Evolutionary conservation across 176 grass and related monocot genomes (phyloP).

Genomic region (Triticum urartu): DNA sequence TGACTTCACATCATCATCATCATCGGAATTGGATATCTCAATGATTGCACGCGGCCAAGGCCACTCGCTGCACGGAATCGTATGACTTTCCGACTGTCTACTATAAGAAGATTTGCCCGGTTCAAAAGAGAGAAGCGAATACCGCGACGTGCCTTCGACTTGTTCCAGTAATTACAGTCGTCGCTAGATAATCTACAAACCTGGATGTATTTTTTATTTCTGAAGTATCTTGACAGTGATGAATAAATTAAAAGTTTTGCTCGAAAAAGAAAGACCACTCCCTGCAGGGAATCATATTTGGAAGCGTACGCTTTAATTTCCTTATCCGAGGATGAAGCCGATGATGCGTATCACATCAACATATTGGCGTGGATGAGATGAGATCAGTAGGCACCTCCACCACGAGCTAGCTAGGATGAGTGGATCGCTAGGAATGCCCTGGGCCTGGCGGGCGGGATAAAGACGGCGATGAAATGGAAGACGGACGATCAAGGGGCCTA

Average conservation of each 20-base stretch:
- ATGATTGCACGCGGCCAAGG: constrained; percentile 11
- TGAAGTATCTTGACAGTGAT: too few species aligned
- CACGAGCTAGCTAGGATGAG: too few species aligned
- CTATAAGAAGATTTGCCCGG: too few species aligned
- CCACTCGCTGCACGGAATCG: too few species aligned
- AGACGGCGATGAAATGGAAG: constrained; percentile 7
- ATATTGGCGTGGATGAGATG: not conserved
- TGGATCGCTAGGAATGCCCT: not conserved
- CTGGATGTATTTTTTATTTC: too few species aligned
- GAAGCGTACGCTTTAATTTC: not conserved
- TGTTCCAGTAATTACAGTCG: too few species aligned
- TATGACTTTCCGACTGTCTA: too few species aligned
- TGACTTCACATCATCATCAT: constrained; percentile 1
- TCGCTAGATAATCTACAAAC: too few species aligned
- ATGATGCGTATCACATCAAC: not conserved
- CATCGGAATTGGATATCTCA: constrained; percentile 18
- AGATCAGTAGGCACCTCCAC: not conserved
- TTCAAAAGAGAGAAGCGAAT: too few species aligned
- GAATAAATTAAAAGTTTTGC: too few species aligned
- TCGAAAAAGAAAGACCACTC: too few species aligned
- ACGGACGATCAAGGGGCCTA: not conserved
- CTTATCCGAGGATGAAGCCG: constrained; percentile 23
- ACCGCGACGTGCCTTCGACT: too few species aligned
- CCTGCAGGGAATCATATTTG: not conserved
- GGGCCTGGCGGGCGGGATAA: not conserved